Base-by-base conservation (phyloP, 2,329 filamentous ascomycete genomes). In the Aplosporella prunicola region DNA sequence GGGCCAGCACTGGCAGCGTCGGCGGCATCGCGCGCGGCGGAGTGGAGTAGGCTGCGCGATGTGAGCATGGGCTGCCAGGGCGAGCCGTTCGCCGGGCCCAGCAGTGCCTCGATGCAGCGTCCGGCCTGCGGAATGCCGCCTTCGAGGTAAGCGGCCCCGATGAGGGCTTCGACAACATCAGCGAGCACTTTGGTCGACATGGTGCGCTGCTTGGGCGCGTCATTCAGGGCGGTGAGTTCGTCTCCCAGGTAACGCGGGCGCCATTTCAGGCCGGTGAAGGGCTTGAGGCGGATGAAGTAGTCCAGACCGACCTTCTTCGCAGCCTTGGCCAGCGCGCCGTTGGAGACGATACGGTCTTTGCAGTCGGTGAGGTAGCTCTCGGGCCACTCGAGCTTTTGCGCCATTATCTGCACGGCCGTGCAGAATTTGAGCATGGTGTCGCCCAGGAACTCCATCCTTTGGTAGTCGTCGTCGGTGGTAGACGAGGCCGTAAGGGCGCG, bases 371-470 rank as follows among this genome's bases (percentile, higher is more conserved):
- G 68, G 43, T 79, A 80, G 1, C 82, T 79, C 58, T 95, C 89
- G 1, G 84, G 84, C 70, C 76, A 86, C 4, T 68, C 60, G 0
- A 73, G 72, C 43, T 87, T 58, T 20, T 67, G 53, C 13, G 69
- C 67, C 52, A 71, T 67, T 4, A 88, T 67, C 39, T 86, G 79
- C 1, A 85, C 55, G 0, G 78, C 76, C 0, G 81, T 70, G 31
- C 74, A 76, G 40, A 80, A 74, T 51, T 96, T 96, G 24, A 96
- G 67, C 2, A 93, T 67, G 0, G 77, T 78, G 50, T 96, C 89
- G 0, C 91, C 91, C 0, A 95, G 63, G 47, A 93, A 93, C 53
- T 96, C 91, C 0, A 93, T 64, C 3, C 82, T 69, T 49, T 96
- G 82, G 52, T 95, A 95, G 45, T 94, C 72, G 0, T 68, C 69